Base-by-base conservation (phyloP, 2,329 filamentous ascomycete genomes). In the Aureobasidium sp. region DNA sequence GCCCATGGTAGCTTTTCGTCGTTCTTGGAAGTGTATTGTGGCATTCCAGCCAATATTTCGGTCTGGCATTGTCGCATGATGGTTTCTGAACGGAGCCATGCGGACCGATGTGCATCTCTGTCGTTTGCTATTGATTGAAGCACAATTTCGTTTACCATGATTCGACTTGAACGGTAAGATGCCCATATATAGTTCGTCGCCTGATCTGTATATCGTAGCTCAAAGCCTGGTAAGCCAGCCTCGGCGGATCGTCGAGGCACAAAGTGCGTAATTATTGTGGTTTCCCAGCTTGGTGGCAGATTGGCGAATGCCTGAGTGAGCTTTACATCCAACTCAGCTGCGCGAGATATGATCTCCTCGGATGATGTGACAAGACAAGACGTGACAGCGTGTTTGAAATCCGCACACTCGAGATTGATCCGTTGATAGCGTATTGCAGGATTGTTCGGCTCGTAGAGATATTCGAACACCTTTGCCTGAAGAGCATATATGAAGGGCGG, bases 1-100 rank as follows among this genome's bases (percentile, higher is more conserved):
- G 43, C n/a, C 51, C 51, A 55, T 10, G 38, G 51, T 6, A 55
- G 17, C 4, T 19, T 11, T 25, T 23, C 38, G 4, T 35, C 37
- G 15, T 17, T 25, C 10, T 49, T 9, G 11, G 27, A 47, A 1
- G 10, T 58, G 31, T 42, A 45, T 4, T 58, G 55, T 13, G 43
- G 17, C 55, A 58, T 58, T 4, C 21, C 33, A 17, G 55, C 55
- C 42, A 58, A n/a, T 23, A 58, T 47, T 19, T 58, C 42, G 11
- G 33, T 40, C n/a, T 58, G 55, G 11, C 42, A 47, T 31, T 47
- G 31, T 25, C 33, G 27, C 31, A 58, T 21, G 31, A 58, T 49
- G 21, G 43, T 9, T n/a, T 47, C 7, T 11, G 55, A 49, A 29
- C 37, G 42, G 4, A 0, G 0, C 3, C 19, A 6, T 15, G 23